Conservation (phyloP, 257 asterid species). For the Solanum sitiens region DNA sequence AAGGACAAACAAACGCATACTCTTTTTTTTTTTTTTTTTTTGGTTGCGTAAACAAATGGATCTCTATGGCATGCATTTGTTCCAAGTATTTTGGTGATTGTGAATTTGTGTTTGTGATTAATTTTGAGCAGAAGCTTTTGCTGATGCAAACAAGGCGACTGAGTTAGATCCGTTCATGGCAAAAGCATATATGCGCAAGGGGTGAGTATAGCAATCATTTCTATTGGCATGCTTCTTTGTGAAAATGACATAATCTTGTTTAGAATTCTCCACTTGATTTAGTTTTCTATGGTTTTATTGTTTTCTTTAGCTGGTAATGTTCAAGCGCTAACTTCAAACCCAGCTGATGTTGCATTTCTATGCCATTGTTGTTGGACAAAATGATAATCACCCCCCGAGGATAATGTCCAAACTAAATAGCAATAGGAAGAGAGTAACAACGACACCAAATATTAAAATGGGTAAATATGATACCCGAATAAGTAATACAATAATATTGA, state of each 20-base stretch:
- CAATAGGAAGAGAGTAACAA: no score
- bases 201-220: conserved; percentile 39
- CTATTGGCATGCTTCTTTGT: not conserved
- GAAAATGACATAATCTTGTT: not conserved
- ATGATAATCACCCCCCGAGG: no score
- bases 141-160: conserved; percentile 76
- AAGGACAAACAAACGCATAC: not conserved
- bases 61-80: not conserved
- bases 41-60: not conserved
- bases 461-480: no score
- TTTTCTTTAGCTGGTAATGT: not conserved
- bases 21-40: not conserved
- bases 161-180: conserved; percentile 56
- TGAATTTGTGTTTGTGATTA: not conserved
- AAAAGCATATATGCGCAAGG: conserved; percentile 84
- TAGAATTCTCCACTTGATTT: not conserved
- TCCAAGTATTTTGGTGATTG: not conserved
- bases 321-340: not conserved
- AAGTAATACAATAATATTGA: no score
- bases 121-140: conserved; percentile 56
- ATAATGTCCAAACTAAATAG: no score
- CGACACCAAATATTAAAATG: no score
- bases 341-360: not conserved
- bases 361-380: no score
- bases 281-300: not conserved